Percentiles rank a stretch among this genome's conserved stretches.
These are phyloP conservation scores for Rhynchospora breviuscula DNA, from an alignment of 176 grass and related monocot species.

Conservation along the genomic window DNA sequence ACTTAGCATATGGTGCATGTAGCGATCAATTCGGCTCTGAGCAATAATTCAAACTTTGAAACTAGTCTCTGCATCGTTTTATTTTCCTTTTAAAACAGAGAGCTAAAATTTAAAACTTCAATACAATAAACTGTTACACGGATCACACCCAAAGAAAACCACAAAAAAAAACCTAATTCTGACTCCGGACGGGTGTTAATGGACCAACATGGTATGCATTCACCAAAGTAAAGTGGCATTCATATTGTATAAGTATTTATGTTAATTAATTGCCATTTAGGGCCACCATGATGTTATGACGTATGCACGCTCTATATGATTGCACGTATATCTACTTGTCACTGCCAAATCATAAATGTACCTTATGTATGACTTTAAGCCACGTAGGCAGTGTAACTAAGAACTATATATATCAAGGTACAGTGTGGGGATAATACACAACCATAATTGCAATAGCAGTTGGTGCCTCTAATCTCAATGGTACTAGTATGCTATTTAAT, in stretches of 20 bases:
- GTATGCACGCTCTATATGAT: neutral
- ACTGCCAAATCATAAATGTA: neutral
- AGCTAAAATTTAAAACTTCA: neutral
- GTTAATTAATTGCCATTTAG: neutral
- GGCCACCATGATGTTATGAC: neutral
- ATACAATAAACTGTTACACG: neutral
- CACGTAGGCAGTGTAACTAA: neutral
- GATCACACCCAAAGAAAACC: neutral
- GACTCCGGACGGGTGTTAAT: neutral
- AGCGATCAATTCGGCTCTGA: no score
- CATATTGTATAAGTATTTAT: neutral
- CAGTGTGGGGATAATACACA: neutral
- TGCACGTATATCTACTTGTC: neutral
- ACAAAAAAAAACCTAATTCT: neutral
- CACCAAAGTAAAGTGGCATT: neutral
- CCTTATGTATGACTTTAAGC: neutral
- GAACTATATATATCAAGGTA: neutral
- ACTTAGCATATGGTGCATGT: no score
- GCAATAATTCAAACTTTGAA: no score
- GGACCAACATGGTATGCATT: constrained; percentile 5
- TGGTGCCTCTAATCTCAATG: neutral
- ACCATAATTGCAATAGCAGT: neutral
- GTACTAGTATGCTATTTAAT: neutral
- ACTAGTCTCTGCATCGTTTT: no score
- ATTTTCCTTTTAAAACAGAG: no score